Evolutionary conservation across 1,284 basidiomycete species (phyloP), one percentile per base, ranked within the genome.

Genomic region (Cutaneotrichosporon curvatum): DNA sequence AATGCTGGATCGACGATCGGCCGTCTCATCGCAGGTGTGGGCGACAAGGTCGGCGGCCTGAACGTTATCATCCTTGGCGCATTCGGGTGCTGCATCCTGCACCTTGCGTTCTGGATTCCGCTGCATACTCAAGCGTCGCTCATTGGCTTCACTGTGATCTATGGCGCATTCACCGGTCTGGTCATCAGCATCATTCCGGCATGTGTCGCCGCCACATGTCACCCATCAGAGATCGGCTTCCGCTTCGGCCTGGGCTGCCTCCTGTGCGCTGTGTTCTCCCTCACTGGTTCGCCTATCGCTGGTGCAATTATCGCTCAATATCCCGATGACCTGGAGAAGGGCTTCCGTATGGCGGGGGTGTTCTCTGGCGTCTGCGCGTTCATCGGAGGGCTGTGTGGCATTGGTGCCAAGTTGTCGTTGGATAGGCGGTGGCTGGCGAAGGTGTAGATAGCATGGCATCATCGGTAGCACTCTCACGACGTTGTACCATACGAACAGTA

Each of bases 251-350:
- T 65, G n/a, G 51, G 54, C 21, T 59, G 52, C 28, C 22, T 47
- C 9, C 34, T 59, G 25, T 50, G 60, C 9, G 61, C 60, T 0
- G 16, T 67, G n/a, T 55, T 59, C 2, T 62, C 58, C 1, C 51
- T 71, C 12, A 57, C 60, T 19, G 67, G 67, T 0, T 65, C 67
- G 2, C 67, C 68, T 0, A 67, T 70, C 47, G 57, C 58, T 1
- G 69, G 69, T n/a, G 67, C 67, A 0, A 51, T 71, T 19, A 46
- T 70, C 12, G 43, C 55, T 9, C 34, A 30, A 14, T 30, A 30
- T 14, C 8, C 28, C 14, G 14, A 9, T 14, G 28, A 30, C 28
- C 9, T 31, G 9, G 57, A 62, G 22, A 21, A 32, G 4, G 47
- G 47, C 5, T 48, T 20, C 16, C 37, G 30, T 4, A 35, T 35